Percentiles rank a stretch among this genome's conserved stretches.
Evolutionary conservation across 1,139 yeast species (phyloP).

Genomic region (Scheffersomyces parashehatae): DNA sequence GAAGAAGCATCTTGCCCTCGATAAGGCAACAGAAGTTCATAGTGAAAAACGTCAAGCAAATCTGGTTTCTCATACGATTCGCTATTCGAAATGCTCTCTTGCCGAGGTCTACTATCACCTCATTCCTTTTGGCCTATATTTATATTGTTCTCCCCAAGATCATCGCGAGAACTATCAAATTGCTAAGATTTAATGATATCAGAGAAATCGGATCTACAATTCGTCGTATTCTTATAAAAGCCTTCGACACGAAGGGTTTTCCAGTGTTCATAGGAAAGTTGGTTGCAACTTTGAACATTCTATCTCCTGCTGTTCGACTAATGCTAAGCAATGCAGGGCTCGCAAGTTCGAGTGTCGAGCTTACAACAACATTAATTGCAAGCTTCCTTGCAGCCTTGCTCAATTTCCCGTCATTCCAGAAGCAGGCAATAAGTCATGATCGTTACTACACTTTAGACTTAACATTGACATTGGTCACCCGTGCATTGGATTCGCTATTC

Average conservation of each 20-base stretch:
- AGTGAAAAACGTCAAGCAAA: too few relatives aligned
- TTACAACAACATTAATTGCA: conserved; percentile 10
- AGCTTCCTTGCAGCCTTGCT: conserved; percentile 13
- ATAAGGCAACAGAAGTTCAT: too few relatives aligned
- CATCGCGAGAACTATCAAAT: not conserved
- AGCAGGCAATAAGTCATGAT: conserved; percentile 12
- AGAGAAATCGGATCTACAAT: not conserved
- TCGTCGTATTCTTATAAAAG: not conserved
- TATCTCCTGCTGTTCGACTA: not conserved
- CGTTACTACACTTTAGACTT: conserved; percentile 25
- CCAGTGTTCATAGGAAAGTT: not conserved
- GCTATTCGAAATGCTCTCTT: not conserved
- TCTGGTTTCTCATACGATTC: not conserved
- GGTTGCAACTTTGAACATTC: not conserved
- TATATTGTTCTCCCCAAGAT: not conserved
- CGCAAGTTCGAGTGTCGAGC: too few relatives aligned
- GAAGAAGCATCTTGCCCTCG: too few relatives aligned
- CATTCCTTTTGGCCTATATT: not conserved
- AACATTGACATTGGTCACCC: conserved; percentile 21
- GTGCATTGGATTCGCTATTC: conserved; percentile 23
- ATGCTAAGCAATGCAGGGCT: not conserved
- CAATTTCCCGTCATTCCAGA: conserved; percentile 23
- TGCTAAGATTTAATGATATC: not conserved
- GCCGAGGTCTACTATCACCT: not conserved
- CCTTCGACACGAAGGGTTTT: not conserved